Base-by-base conservation (phyloP, 78 protist genomes). In the slime mould (Dictyostelium discoideum) region DNA sequence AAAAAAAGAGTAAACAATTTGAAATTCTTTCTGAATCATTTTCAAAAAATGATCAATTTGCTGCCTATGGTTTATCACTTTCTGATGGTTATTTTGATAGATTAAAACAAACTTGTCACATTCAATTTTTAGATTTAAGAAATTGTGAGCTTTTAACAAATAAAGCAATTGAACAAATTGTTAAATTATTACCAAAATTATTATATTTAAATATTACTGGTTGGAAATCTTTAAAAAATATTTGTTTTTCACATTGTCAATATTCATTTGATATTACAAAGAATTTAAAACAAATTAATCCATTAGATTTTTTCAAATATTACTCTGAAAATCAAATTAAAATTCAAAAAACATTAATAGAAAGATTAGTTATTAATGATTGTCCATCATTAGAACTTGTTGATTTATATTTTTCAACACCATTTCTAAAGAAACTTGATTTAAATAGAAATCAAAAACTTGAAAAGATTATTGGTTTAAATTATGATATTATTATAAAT, bases 81-180 rank as follows among this genome's bases (percentile, higher is more conserved):
- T 37, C 81, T 0, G 81, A 74, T 74, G 39, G 42, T 29, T 74
- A 13, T 20, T 29, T 74, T 18, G 40, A 74, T 16, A 32, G 40
- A 16, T 74, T 74, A 74, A 32, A 24, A 32, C 37, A 32, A 37
- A 13, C 37, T 37, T 74, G 48, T 13, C 40, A 74, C 9, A 74
- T 74, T 74, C 81, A 74, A 74, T 74, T 74, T 74, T 74, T 74
- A 74, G 81, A 74, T 74, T 74, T 74, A 74, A 74, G 50, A 74
- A 37, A 74, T 32, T 74, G 42, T 26, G 81, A 74, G 37, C 37
- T 29, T 0, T 74, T 74, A 37, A 74, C 81, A 9, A 26, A 37
- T 14, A 7, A 11, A 74, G 37, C 81, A 14, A 29, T 74, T 6
- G 81, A 39, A 29, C 48, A 74, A 16, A 29, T 74, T 3, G 13